Conservation (phyloP, 2,329 filamentous ascomycete genomes). For the Botrytis fragariae region DNA sequence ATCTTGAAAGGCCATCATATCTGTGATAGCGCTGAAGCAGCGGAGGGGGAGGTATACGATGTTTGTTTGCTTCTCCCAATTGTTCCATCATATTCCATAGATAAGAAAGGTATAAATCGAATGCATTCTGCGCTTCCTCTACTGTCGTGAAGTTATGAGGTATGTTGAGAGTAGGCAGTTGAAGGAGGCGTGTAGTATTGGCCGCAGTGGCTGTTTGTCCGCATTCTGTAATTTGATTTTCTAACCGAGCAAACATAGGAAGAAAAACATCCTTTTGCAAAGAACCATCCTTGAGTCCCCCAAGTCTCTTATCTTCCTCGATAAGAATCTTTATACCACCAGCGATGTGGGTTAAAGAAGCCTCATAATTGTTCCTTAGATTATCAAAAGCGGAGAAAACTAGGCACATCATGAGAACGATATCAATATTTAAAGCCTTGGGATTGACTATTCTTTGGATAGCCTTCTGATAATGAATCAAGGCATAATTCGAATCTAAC, state of each 20-base stretch:
- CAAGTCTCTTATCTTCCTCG: neutral
- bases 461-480: conserved; percentile 8
- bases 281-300: neutral
- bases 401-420: conserved; percentile 11
- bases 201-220: neutral
- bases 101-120: neutral
- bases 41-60: neutral
- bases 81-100: neutral
- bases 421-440: conserved; percentile 1
- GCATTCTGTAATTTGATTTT: conserved; percentile 8
- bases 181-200: neutral
- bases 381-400: conserved; percentile 9
- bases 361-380: neutral
- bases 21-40: neutral
- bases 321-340: conserved; percentile 15
- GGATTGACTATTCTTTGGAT: conserved; percentile 1
- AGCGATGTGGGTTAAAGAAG: conserved; percentile 8
- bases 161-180: neutral
- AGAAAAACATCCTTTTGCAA: conserved; percentile 5
- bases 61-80: neutral
- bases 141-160: conserved; percentile 1
- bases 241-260: conserved; percentile 14
- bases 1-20: neutral
- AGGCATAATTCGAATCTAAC: conserved; percentile 4
- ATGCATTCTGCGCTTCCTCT: conserved; percentile 3